Base-by-base conservation (phyloP, 2,329 filamentous ascomycete genomes). In the Beauveria australis region DNA sequence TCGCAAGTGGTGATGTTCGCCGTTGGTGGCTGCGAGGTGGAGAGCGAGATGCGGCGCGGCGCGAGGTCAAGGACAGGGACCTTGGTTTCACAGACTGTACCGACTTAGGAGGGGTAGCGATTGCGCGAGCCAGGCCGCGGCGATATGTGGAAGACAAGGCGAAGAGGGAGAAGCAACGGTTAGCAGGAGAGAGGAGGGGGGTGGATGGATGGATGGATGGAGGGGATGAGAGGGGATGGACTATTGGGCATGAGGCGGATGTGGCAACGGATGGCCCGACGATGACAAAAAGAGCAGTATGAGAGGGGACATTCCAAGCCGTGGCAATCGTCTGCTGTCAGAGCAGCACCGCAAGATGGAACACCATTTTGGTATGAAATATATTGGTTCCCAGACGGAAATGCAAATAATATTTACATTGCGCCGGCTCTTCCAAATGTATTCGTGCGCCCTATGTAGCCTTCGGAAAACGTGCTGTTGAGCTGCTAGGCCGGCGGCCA, bases 191-290 rank as follows among this genome's bases (percentile, higher is more conserved):
- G 51, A 24, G 41, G 48, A 53, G 60, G 54, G 51, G 60, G 37
- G 60, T 59, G 54, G 54, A 53, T 46, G 54, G 60, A 58, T 37
- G 48, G 53, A 37, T 18, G 43, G 60, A 57, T 47, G 53, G 53
- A 43, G 48, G 52, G 59, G 30, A 43, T 28, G 44, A 59, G 44
- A 59, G 53, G 43, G 60, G 53, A 61, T 56, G 53, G 53, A 57
- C 52, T 51, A 41, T 57, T 46, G 30, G 56, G 56, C 26, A 52
- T 51, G 56, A 52, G 30, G 56, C 37, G 56, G 56, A 46, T 59
- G 56, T 52, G 56, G 56, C 26, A 59, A 48, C 44, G 47, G 56
- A 52, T 53, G 47, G 56, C 22, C 56, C 47, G 46, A 59, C 47
- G 10, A 24, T 16, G 40, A 51, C 33, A 43, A 58, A 37, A 46